A percentile compares a stretch with the other conserved stretches of the same genome.
Conservation (phyloP, 148 eudicot genomes). For the Nyssa sinensis region DNA sequence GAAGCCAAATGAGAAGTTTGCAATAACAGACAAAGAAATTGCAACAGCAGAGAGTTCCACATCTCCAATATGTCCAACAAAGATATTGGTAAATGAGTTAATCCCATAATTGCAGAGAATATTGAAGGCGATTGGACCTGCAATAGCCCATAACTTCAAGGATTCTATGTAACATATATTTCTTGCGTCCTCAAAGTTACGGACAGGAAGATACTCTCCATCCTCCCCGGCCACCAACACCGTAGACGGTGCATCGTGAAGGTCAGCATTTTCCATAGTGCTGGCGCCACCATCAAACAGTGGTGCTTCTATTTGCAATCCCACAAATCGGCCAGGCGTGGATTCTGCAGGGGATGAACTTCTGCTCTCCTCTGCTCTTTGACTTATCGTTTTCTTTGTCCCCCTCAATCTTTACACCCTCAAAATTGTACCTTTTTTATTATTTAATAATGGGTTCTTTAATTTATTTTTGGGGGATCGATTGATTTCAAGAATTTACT, state of each 20-base stretch:
- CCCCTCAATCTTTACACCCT: slow-evolving; percentile 29
- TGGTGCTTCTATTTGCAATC: slow-evolving; percentile 31
- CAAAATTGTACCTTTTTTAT: not conserved
- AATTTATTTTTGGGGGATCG: not conserved
- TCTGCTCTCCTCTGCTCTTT: slow-evolving; percentile 36
- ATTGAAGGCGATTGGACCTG: slow-evolving; percentile 87
- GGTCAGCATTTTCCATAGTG: slow-evolving; percentile 27
- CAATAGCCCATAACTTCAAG: slow-evolving; percentile 69
- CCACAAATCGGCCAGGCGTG: slow-evolving; percentile 18
- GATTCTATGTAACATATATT: slow-evolving; percentile 48
- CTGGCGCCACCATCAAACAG: slow-evolving; percentile 5
- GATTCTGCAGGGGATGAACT: slow-evolving; percentile 37
- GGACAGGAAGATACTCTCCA: slow-evolving; percentile 58
- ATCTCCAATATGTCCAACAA: slow-evolving; percentile 90
- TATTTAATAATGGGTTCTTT: not conserved
- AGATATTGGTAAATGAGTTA: slow-evolving; percentile 82
- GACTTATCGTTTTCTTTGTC: slow-evolving; percentile 22
- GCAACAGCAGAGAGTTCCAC: slow-evolving; percentile 91
- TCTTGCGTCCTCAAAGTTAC: slow-evolving; percentile 38
- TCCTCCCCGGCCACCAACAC: slow-evolving; percentile 25
- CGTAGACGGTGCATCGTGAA: slow-evolving; percentile 62
- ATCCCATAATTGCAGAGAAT: slow-evolving; percentile 92
- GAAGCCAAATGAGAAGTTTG: slow-evolving; percentile 87
- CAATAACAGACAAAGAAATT: slow-evolving; percentile 78
- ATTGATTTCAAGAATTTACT: not conserved